Evolutionary conservation across 2,329 filamentous ascomycete genomes (phyloP), one percentile per base, ranked within the genome.

Genomic region (Ramularia endophylla): DNA sequence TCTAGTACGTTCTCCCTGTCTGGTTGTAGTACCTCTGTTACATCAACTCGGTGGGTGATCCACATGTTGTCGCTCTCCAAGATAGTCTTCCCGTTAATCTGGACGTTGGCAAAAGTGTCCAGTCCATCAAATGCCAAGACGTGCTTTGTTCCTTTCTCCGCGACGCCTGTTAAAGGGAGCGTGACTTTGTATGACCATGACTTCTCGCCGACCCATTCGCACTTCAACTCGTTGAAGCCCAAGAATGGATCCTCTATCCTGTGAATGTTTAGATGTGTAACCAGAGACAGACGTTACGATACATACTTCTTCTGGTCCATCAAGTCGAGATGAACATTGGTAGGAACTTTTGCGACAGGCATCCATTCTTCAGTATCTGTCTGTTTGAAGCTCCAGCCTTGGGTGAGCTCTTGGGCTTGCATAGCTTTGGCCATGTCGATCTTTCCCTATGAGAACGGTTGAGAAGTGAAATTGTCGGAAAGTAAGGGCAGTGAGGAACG

Each of bases 31-130:
- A 61, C 48, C 2, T 64, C 50, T 0, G 68, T 71, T 20, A 83
- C 64, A 41, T 75, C 60, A 15, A 80, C 60, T 0, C 78, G 70
- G 49, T 81, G 68, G 6, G 71, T 68, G n/a, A 78, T 54, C 53
- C 80, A 82, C 78, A 81, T 81, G 59, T 82, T 83, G 47, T 80
- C 74, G 8, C 72, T 72, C 46, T 70, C 58, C 9, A 81, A 63
- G 6, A 83, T 72, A 18, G 65, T 56, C 1, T 64, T 53, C 8
- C 68, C 74, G 50, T 82, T 79, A 13, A 83, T 65, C 8, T 53
- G 66, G 27, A 81, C 76, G 0, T 68, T 75, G 1, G 78, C 76
- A 48, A 79, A 80, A 0, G 79, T 83, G 53, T 83, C 80, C 1
- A 83, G 69, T 0, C 80, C 80, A 50, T 81, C 72, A 43, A 83